phyloP scores from a whole-genome alignment of 2,329 filamentous ascomycete genomes.

The Capronia americana region DNA sequence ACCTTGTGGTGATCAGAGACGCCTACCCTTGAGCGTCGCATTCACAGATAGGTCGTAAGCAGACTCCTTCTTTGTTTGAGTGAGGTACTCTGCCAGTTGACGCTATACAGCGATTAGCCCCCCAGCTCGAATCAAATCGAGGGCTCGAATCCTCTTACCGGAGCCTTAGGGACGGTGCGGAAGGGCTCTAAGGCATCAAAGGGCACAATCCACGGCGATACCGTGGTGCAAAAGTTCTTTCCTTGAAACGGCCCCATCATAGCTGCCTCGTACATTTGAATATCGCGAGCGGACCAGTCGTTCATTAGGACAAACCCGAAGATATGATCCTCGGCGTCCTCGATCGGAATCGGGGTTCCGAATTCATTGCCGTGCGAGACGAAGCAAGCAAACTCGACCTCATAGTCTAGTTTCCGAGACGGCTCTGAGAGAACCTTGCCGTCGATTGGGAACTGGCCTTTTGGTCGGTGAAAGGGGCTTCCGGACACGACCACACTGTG shows the following conservation, averaged over 20 bases:
- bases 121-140: too few species aligned
- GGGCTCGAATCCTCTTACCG: too few species aligned
- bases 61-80: conserved; percentile 10
- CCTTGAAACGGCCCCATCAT: conserved; percentile 67
- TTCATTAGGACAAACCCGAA: conserved; percentile 84
- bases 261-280: conserved; percentile 20
- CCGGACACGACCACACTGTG: conserved; percentile 76
- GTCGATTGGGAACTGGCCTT: conserved; percentile 15
- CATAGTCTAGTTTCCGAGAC: conserved; percentile 73
- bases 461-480: conserved; percentile 45
- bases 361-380: conserved; percentile 68
- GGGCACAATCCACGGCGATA: conserved; percentile 69
- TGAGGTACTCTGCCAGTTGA: conserved; percentile 10
- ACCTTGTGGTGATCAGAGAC: background rate
- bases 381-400: conserved; percentile 80
- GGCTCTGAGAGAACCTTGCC: conserved; percentile 57
- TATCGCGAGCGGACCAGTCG: conserved; percentile 64
- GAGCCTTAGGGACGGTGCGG: too few species aligned
- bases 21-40: conserved; percentile 22
- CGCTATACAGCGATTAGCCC: conserved; percentile 5
- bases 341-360: conserved; percentile 67
- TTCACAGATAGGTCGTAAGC: conserved; percentile 18
- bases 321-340: conserved; percentile 70
- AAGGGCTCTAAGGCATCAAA: too few species aligned
- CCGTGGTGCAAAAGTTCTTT: conserved; percentile 65